Base-by-base conservation (phyloP, 768 basidiomycete genomes). In the Hygrophorus pudorinus region DNA sequence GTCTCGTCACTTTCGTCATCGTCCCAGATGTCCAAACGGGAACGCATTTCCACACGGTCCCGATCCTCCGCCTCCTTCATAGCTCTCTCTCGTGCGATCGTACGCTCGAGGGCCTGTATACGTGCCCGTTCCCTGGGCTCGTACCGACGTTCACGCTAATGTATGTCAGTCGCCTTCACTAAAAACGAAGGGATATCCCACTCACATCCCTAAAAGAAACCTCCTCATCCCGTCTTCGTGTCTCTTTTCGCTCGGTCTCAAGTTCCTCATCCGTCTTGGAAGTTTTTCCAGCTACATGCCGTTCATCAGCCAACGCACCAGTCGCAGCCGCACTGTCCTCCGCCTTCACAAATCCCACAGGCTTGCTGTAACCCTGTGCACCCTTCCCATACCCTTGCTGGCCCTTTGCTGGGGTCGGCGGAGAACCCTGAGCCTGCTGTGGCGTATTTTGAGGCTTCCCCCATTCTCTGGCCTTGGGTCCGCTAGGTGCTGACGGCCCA, bases 1-100 rank as follows among this genome's bases (percentile, higher is more conserved):
- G 79, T 57, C 53, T 99, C 96, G 51, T 93, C 84, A 44, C 91
- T 93, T 54, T 88, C 82, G 46, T 94, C 93, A 48, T 89, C 86
- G 55, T 94, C 89, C 80, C 90, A 91, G 5, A 93, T 72, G 52
- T 93, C 89, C 44, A 92, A 74, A 1, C 81, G 74, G 5, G 79
- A 75, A 21, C 81, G 77, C 73, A 88, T 85, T 56, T 94, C 88
- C 11, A 79, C 59, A 5, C 78, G 73, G 51, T 91, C 87, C 6
- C 81, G 78, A 20, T 86, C 84, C 59, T 92, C 85, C 9, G 79
- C 79, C 47, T 90, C 86, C 38, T 73, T 76, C 30, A 80, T 73
- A 3, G 75, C 73, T 5, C 76, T 73, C 45, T 90, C 83, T 12
- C 86, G 76, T 7, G 77, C 70, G 40, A 90, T 80, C 0, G 81